Evolutionary conservation across 192 early-diverging fungal genomes (phyloP).

Genomic region (Dimargaris verticillata): DNA sequence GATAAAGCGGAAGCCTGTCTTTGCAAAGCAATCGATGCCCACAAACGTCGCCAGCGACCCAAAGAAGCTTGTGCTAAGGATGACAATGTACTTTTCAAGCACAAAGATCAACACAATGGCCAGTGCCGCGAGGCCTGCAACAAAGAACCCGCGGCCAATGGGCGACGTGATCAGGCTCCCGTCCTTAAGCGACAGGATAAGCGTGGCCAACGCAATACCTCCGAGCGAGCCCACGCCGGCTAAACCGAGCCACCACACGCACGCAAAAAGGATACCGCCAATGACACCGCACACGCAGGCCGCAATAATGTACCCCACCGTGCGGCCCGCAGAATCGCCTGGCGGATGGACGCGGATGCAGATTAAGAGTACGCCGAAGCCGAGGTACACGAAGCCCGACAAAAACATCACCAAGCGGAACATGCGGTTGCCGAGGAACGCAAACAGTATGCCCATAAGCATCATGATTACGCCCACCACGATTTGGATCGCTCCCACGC

Average conservation of each 20-base stretch:
- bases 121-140: conserved; percentile 20
- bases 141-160: conserved; percentile 20
- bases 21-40: conserved; percentile 35
- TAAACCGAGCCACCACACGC: conserved; percentile 6
- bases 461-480: conserved; percentile 27
- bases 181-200: conserved; percentile 20
- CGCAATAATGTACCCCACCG: not conserved
- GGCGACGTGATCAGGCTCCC: conserved; percentile 18
- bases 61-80: conserved; percentile 29
- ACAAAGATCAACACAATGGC: conserved; percentile 16
- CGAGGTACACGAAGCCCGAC: conserved; percentile 32
- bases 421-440: conserved; percentile 30
- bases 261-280: conserved; percentile 15
- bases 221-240: conserved; percentile 15
- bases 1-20: conserved; percentile 27
- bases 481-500: conserved; percentile 3
- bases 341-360: not conserved
- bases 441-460: conserved; percentile 24
- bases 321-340: not conserved
- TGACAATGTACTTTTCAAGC: conserved; percentile 20
- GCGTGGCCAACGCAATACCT: conserved; percentile 20
- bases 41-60: conserved; percentile 33
- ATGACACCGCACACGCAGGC: conserved; percentile 2
- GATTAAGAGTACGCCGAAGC: conserved; percentile 11
- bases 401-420: conserved; percentile 30